Percentiles rank a stretch among this genome's conserved stretches.
phyloP scores from a whole-genome alignment of 345 rosid genomes.

The Corchorus capsularis region DNA sequence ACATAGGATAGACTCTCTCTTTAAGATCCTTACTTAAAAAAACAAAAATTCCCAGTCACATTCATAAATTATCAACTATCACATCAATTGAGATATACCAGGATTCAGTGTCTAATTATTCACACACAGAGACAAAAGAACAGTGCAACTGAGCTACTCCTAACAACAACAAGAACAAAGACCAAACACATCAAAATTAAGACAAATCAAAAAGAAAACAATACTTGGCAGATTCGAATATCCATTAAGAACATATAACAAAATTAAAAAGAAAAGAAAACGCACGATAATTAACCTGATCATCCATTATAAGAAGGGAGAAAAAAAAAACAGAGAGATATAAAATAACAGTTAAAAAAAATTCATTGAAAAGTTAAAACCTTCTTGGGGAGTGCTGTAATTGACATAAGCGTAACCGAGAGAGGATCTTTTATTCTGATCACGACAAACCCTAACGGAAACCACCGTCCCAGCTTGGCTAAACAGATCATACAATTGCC shows the following conservation, averaged over 20 bases:
- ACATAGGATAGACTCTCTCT: no score
- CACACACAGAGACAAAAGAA: not conserved
- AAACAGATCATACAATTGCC: constrained; percentile 56
- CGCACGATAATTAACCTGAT: not conserved
- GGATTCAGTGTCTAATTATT: not conserved
- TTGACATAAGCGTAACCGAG: constrained; percentile 76
- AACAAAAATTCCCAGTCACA: not conserved
- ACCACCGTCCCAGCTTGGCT: constrained; percentile 49
- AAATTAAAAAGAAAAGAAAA: no score
- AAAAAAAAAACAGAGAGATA: no score
- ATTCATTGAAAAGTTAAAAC: not conserved
- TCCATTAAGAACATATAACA: no score
- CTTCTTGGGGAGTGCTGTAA: constrained; percentile 55
- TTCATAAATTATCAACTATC: not conserved
- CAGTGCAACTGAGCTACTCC: not conserved
- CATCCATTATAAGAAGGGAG: not conserved
- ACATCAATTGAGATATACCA: not conserved
- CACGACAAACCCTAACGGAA: constrained; percentile 68
- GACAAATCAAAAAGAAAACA: not conserved
- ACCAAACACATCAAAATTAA: not conserved
- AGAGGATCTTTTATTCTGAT: constrained; percentile 44
- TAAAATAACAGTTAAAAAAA: not conserved
- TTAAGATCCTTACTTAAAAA: no score
- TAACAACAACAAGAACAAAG: not conserved
- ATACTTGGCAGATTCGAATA: no score